phyloP scores from a whole-genome alignment of 805 yeast species.

The Alloascoidea africana region DNA sequence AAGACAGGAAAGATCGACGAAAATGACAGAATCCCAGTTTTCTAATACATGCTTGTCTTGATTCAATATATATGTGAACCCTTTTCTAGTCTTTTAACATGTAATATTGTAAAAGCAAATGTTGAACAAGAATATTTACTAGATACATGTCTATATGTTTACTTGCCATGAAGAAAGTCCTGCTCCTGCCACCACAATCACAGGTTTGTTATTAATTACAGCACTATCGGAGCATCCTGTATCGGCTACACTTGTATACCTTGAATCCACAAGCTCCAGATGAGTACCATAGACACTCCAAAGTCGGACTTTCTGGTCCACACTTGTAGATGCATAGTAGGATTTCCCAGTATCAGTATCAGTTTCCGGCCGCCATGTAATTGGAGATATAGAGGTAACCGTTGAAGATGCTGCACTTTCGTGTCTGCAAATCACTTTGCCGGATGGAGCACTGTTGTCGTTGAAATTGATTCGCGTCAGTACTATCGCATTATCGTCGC shows the following conservation, averaged over 20 bases:
- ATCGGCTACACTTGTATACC: constrained; percentile 78
- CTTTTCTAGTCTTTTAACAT: too few relatives aligned
- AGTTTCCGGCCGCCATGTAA: constrained; percentile 16
- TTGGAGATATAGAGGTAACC: constrained; percentile 43
- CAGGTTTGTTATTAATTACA: constrained; percentile 13
- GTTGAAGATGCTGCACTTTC: constrained; percentile 74
- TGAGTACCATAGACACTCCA: constrained; percentile 35
- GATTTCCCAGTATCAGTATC: constrained; percentile 11
- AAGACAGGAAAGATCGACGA: constrained; percentile 1
- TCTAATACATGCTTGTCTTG: too few relatives aligned
- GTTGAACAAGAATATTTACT: background rate
- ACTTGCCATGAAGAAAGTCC: constrained; percentile 47
- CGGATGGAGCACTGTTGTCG: constrained; percentile 8
- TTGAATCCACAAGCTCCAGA: constrained; percentile 21
- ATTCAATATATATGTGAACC: too few relatives aligned
- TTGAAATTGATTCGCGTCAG: constrained; percentile 22
- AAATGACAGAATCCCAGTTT: too few relatives aligned
- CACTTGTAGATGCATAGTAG: constrained; percentile 47
- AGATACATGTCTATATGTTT: constrained; percentile 1
- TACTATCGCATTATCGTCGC: constrained; percentile 77
- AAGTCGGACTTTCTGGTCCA: constrained; percentile 61
- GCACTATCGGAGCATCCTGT: constrained; percentile 46
- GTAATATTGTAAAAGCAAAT: too few relatives aligned
- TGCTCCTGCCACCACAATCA: constrained; percentile 60
- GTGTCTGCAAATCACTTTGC: constrained; percentile 14